Conservation (phyloP, 2,329 filamentous ascomycete genomes). For the Botryosphaeria dothidea region DNA sequence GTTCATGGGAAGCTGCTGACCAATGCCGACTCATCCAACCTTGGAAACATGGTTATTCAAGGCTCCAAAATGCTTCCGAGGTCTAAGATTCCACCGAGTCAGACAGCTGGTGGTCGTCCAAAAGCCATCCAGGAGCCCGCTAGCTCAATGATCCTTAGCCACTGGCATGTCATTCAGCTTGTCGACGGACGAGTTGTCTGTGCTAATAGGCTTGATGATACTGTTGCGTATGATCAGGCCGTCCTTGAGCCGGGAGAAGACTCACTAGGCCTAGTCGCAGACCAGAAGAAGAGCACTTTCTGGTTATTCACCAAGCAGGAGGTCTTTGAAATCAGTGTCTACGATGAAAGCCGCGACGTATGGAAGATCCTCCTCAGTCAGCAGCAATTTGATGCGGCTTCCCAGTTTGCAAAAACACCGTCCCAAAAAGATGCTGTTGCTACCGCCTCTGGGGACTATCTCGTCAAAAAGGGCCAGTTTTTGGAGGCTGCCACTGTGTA, state of each 20-base stretch:
- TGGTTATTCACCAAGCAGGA: conserved; percentile 92
- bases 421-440: conserved; percentile 88
- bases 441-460: conserved; percentile 85
- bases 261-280: conserved; percentile 80
- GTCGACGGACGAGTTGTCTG: conserved; percentile 82
- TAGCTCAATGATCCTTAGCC: conserved; percentile 79
- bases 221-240: conserved; percentile 82
- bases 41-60: conserved; percentile 74
- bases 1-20: conserved; percentile 80
- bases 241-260: conserved; percentile 79
- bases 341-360: conserved; percentile 86
- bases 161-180: conserved; percentile 88
- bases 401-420: conserved; percentile 78
- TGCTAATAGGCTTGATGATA: conserved; percentile 82
- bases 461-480: conserved; percentile 79
- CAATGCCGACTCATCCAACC: conserved; percentile 59
- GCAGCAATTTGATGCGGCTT: conserved; percentile 84
- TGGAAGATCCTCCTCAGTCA: conserved; percentile 91
- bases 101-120: conserved; percentile 64
- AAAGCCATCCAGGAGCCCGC: conserved; percentile 71
- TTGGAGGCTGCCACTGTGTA: conserved; percentile 86
- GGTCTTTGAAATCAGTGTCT: conserved; percentile 90
- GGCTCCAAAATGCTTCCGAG: conserved; percentile 76
- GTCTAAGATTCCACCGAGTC: conserved; percentile 69
- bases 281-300: conserved; percentile 93